Base-by-base conservation (phyloP, 805 yeast genomes). In the Ogataea paraovalis region DNA sequence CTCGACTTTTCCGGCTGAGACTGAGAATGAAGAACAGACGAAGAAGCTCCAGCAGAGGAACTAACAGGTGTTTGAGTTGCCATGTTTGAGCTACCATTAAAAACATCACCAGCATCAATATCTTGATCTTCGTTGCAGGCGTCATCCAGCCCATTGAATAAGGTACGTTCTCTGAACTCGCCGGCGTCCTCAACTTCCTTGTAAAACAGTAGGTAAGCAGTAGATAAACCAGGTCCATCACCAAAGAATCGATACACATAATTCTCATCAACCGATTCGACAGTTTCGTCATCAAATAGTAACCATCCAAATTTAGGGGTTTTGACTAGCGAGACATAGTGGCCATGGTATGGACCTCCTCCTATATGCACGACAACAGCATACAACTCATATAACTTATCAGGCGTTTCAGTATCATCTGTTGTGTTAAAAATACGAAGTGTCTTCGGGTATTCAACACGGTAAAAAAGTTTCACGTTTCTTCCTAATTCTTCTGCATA, bases 301-400 rank as follows among this genome's bases (percentile, higher is more conserved):
- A 94, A 69, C 99, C 99, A 94, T 0, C 96, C 91, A 37, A 80
- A 78, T 20, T 77, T 73, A 45, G 78, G 82, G 4, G 90, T 84
- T 61, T 89, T 89, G 50, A 94, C 85, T 4, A 94, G 70, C 0
- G 96, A 78, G 9, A 94, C 92, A 64, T 94, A 94, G 64, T 94
- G 99, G 0, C 99, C 99, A 67, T 91, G 97, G 70, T 89, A 90
- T 1, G 98, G 97, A 0, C 98, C 97, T 3, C 97, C 96, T 5
- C 99, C 99, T 55, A 94, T 82, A 62, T 94, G 99, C 10, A 94
- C 90, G 12, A 94, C 94, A 39, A 92, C 83, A 0, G 92, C 88
- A 52, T 82, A 85, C 43, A 94, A 69, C 58, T 91, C 96, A 60
- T 90, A 94, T 18, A 83, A 72, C 56, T 78, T 79, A 54, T 79